phyloP scores from a whole-genome alignment of 2,329 filamentous ascomycete species.

The Chaetoscypha palmicola region DNA sequence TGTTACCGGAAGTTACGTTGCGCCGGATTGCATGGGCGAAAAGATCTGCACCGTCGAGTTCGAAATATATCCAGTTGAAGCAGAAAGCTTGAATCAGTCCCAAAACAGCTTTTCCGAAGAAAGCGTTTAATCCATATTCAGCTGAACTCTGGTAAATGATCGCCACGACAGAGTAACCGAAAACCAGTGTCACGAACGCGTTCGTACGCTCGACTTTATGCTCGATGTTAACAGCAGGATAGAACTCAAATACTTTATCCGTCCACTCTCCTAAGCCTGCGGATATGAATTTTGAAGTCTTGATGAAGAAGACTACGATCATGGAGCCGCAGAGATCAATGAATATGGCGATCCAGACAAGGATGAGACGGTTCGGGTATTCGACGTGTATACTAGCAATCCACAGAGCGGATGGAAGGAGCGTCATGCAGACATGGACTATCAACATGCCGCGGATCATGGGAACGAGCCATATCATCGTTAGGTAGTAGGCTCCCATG shows the following conservation, averaged over 20 bases:
- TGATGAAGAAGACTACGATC: slow-evolving; percentile 37
- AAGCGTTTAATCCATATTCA: slow-evolving; percentile 45
- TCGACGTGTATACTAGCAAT: slow-evolving; percentile 51
- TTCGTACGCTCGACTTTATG: slow-evolving; percentile 58
- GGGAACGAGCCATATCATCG: slow-evolving; percentile 43
- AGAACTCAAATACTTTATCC: slow-evolving; percentile 46
- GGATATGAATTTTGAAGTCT: slow-evolving; percentile 28
- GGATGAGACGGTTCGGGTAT: slow-evolving; percentile 45
- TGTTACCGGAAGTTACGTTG: slow-evolving; percentile 37
- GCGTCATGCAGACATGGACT: slow-evolving; percentile 36
- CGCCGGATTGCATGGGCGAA: slow-evolving; percentile 55
- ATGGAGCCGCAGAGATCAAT: slow-evolving; percentile 45
- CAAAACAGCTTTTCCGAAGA: slow-evolving; percentile 56
- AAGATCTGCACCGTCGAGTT: slow-evolving; percentile 51
- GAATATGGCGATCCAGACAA: slow-evolving; percentile 49
- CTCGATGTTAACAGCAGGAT: slow-evolving; percentile 57
- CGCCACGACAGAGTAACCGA: slow-evolving; percentile 57
- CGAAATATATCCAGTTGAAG: slow-evolving; percentile 59
- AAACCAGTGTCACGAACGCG: slow-evolving; percentile 57
- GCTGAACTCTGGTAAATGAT: slow-evolving; percentile 51
- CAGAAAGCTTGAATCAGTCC: slow-evolving; percentile 51
- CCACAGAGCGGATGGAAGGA: slow-evolving; percentile 49
- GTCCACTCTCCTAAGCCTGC: slow-evolving; percentile 14
- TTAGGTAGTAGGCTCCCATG: slow-evolving; percentile 41
- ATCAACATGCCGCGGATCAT: slow-evolving; percentile 53